Evolutionary conservation across 2,329 filamentous ascomycete species (phyloP).

Genomic region (Fusarium sp.): DNA sequence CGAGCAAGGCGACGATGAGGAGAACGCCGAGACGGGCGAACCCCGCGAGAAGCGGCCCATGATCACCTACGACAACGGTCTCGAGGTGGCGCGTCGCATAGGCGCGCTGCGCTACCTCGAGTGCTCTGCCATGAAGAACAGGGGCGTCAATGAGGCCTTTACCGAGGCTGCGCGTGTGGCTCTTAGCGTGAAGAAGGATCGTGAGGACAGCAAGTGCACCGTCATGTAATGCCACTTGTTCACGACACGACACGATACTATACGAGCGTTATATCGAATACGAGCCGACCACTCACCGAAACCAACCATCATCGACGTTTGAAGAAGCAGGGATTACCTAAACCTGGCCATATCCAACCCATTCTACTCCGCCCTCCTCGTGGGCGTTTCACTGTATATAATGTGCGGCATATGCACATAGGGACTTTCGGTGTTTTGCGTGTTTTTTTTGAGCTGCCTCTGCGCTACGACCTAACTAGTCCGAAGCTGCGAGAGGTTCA

Average conservation of each 20-base stretch:
- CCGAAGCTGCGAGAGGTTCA: not conserved
- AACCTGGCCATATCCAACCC: slow-evolving; percentile 19
- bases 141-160: slow-evolving; percentile 98
- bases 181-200: slow-evolving; percentile 76
- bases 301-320: slow-evolving; percentile 14
- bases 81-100: slow-evolving; percentile 92
- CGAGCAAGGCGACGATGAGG: slow-evolving; percentile 80
- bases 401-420: slow-evolving; percentile 48
- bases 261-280: slow-evolving; percentile 38
- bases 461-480: slow-evolving; percentile 14
- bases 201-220: slow-evolving; percentile 71
- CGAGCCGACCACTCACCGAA: slow-evolving; percentile 20
- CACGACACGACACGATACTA: slow-evolving; percentile 21
- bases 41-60: slow-evolving; percentile 73
- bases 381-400: slow-evolving; percentile 46
- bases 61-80: slow-evolving; percentile 91
- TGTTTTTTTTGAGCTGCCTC: slow-evolving; percentile 23
- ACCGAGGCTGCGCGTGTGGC: slow-evolving; percentile 97
- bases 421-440: slow-evolving; percentile 44
- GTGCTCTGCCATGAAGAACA: slow-evolving; percentile 98
- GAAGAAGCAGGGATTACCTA: slow-evolving; percentile 14
- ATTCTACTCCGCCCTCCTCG: slow-evolving; percentile 12
- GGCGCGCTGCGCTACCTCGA: slow-evolving; percentile 95
- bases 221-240: slow-evolving; percentile 64
- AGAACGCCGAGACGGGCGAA: slow-evolving; percentile 59